Conservation (phyloP, 495 filamentous ascomycete species). For the Monascus purpureus region DNA sequence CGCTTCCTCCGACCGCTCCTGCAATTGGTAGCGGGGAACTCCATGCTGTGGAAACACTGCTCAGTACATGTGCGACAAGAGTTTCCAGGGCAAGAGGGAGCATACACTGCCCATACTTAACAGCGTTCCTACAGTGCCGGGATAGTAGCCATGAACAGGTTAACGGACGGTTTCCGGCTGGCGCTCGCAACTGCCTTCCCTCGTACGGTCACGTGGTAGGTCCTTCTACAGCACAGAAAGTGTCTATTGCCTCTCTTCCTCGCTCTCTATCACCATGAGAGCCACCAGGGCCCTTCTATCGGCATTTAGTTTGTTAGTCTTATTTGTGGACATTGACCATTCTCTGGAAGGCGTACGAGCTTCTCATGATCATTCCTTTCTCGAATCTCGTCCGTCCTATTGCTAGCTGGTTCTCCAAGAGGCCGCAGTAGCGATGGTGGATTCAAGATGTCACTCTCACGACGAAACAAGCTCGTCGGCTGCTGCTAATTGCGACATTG, state of each 20-base stretch:
- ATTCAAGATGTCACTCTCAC: conserved; percentile 15
- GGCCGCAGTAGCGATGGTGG: conserved; percentile 8
- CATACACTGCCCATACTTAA: conserved; percentile 38
- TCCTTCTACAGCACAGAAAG: too few relatives aligned
- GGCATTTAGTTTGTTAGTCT: not conserved
- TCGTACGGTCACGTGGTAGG: too few relatives aligned
- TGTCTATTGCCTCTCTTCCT: too few relatives aligned
- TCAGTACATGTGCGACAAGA: conserved; percentile 3
- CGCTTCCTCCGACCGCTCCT: conserved; percentile 47
- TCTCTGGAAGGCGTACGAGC: not conserved
- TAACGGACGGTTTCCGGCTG: too few relatives aligned
- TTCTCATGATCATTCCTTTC: conserved; percentile 10
- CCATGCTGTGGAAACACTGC: conserved; percentile 49
- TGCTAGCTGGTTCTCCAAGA: not conserved
- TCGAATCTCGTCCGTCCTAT: not conserved
- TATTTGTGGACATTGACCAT: conserved; percentile 1
- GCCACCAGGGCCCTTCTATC: conserved; percentile 1
- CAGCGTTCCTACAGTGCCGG: too few relatives aligned
- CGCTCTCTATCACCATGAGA: too few relatives aligned
- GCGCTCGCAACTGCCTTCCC: too few relatives aligned
- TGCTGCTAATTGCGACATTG: not conserved
- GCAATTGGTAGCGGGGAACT: conserved; percentile 46
- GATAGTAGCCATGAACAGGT: too few relatives aligned
- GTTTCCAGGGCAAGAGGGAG: not conserved
- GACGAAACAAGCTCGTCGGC: conserved; percentile 3